Evolutionary conservation across 2,329 filamentous ascomycete genomes (phyloP).

Genomic region (Penicillium sp.): DNA sequence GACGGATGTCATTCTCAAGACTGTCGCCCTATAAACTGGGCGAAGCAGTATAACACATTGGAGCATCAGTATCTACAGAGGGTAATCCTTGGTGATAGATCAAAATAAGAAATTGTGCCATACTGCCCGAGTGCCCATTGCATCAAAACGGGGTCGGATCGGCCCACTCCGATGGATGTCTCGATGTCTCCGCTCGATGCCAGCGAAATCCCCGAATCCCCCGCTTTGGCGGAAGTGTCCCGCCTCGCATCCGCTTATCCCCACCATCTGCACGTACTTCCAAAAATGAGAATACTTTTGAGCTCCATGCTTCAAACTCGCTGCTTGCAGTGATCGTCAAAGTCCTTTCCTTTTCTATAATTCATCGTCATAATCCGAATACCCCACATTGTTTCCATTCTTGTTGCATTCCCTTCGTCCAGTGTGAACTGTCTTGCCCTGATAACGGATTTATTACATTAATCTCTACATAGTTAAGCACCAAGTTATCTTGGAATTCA

Average conservation of each 20-base stretch:
- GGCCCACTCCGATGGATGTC: neutral
- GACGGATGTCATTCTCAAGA: neutral
- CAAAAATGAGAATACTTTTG: neutral
- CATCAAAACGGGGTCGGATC: neutral
- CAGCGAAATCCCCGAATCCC: neutral
- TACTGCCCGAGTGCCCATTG: neutral
- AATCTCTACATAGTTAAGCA: neutral
- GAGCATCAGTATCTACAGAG: neutral
- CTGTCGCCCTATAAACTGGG: neutral
- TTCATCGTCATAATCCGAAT: neutral
- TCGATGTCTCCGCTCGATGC: neutral
- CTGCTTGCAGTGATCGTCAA: neutral
- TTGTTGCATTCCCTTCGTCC: too few relatives aligned
- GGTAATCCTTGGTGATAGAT: too few relatives aligned
- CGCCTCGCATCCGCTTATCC: slow-evolving; percentile 1
- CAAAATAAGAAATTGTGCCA: neutral
- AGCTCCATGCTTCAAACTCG: neutral
- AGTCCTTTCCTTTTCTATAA: neutral
- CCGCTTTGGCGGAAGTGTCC: slow-evolving; percentile 2
- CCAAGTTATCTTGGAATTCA: neutral
- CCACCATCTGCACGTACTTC: neutral
- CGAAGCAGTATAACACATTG: neutral
- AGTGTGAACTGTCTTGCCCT: neutral
- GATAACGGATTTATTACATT: neutral
- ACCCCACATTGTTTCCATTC: neutral